phyloP scores from a whole-genome alignment of 768 basidiomycete species.

The Amanita phalloides region DNA sequence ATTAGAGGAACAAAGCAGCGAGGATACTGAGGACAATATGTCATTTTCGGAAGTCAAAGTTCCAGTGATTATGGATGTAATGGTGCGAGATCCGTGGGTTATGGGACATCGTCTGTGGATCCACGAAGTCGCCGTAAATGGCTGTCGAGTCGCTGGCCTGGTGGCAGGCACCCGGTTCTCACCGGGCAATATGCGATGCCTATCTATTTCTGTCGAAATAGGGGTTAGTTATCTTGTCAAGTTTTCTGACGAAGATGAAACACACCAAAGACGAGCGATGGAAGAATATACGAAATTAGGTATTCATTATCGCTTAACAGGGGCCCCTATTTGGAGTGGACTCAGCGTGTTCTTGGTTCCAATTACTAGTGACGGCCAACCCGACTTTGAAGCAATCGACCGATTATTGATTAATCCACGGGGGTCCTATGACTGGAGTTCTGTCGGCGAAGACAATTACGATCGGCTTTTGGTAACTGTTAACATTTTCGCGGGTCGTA shows the following conservation, averaged over 20 bases:
- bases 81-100: conserved; percentile 59
- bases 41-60: conserved; percentile 33
- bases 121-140: conserved; percentile 48
- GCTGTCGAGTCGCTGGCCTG: conserved; percentile 42
- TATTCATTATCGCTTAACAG: conserved; percentile 53
- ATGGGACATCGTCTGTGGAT: conserved; percentile 47
- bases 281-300: conserved; percentile 54
- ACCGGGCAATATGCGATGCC: conserved; percentile 29
- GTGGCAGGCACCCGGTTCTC: conserved; percentile 55
- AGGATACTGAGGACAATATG: conserved; percentile 41
- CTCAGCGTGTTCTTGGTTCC: conserved; percentile 61
- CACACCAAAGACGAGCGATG: conserved; percentile 38
- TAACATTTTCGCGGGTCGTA: conserved; percentile 41
- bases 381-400: conserved; percentile 51
- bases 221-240: conserved; percentile 21
- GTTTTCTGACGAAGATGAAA: conserved; percentile 36
- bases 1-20: conserved; percentile 34
- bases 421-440: conserved; percentile 47
- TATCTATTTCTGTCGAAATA: conserved; percentile 22
- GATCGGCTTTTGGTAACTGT: conserved; percentile 45
- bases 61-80: conserved; percentile 45
- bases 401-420: conserved; percentile 34
- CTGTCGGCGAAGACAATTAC: conserved; percentile 36
- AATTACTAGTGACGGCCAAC: conserved; percentile 32
- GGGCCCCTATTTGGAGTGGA: conserved; percentile 37